A percentile compares a stretch with the other conserved stretches of the same genome.
These are phyloP conservation scores for Entomophthora muscae DNA, from an alignment of 371 early-diverging fungal genomes.

Conservation along the genomic window DNA sequence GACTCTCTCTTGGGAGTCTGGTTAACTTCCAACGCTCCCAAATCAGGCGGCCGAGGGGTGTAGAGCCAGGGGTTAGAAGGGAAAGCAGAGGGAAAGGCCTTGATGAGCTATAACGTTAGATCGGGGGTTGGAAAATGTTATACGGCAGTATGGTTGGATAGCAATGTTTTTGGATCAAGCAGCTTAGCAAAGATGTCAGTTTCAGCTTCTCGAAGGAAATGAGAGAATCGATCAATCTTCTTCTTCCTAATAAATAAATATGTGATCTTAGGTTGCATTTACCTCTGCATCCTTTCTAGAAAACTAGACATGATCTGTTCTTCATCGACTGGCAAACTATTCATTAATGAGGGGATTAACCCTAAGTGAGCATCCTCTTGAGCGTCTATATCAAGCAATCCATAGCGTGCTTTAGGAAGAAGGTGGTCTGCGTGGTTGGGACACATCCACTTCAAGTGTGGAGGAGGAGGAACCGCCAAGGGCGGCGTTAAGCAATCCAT, in stretches of 20 bases:
- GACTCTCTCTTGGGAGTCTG: background rate
- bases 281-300: background rate
- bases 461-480: slow-evolving; percentile 35
- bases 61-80: background rate
- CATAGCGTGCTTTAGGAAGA: background rate
- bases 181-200: background rate
- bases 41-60: background rate
- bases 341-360: too few species aligned
- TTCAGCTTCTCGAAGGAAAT: background rate
- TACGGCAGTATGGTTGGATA: background rate
- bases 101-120: background rate
- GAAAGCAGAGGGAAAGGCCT: background rate
- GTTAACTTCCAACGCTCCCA: background rate
- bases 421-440: slow-evolving; percentile 67
- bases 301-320: background rate
- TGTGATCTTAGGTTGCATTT: background rate
- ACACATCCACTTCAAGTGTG: slow-evolving; percentile 62
- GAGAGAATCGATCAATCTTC: background rate
- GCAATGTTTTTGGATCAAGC: background rate
- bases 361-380: background rate
- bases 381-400: background rate
- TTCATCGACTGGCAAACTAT: background rate
- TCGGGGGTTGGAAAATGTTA: background rate
- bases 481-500: slow-evolving; percentile 70
- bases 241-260: background rate